Evolutionary conservation across 2,329 filamentous ascomycete species (phyloP).

Genomic region (Dactylella cylindrospora): DNA sequence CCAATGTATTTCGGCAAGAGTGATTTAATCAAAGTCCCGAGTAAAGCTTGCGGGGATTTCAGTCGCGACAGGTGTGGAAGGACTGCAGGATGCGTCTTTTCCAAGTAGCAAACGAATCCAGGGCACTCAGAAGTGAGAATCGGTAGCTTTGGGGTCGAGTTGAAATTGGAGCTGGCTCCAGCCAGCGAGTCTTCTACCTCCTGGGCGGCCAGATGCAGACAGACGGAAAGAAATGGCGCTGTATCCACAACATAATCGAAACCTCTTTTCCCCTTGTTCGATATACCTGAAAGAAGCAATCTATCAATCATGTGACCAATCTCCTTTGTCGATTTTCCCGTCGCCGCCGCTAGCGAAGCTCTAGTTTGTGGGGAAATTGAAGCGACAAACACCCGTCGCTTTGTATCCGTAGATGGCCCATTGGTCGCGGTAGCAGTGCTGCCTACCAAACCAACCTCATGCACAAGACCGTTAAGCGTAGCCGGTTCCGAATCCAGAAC

Average conservation of each 20-base stretch:
- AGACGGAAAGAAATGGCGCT: constrained; percentile 76
- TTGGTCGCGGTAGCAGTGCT: constrained; percentile 55
- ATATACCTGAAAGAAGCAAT: constrained; percentile 66
- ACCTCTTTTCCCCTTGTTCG: constrained; percentile 68
- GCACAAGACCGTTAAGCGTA: constrained; percentile 52
- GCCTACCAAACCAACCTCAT: constrained; percentile 54
- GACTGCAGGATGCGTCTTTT: constrained; percentile 94
- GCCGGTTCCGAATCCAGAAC: constrained; percentile 58
- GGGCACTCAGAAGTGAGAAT: constrained; percentile 88
- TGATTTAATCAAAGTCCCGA: constrained; percentile 87
- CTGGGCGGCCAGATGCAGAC: constrained; percentile 75
- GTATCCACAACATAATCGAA: constrained; percentile 93
- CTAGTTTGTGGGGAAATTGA: constrained; percentile 89
- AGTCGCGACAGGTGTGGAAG: constrained; percentile 85
- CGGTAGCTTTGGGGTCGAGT: constrained; percentile 57
- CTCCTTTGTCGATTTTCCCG: constrained; percentile 69
- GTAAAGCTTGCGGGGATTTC: constrained; percentile 91
- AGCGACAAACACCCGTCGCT: constrained; percentile 71
- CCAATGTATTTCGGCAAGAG: constrained; percentile 64
- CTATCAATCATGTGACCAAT: constrained; percentile 82
- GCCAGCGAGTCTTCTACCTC: constrained; percentile 61
- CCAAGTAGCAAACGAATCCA: constrained; percentile 97
- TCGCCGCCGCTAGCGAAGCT: constrained; percentile 84
- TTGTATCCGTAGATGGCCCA: constrained; percentile 6
- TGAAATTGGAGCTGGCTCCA: constrained; percentile 49